phyloP scores from a whole-genome alignment of 441 rosid species.

The Theobroma grandiflorum region DNA sequence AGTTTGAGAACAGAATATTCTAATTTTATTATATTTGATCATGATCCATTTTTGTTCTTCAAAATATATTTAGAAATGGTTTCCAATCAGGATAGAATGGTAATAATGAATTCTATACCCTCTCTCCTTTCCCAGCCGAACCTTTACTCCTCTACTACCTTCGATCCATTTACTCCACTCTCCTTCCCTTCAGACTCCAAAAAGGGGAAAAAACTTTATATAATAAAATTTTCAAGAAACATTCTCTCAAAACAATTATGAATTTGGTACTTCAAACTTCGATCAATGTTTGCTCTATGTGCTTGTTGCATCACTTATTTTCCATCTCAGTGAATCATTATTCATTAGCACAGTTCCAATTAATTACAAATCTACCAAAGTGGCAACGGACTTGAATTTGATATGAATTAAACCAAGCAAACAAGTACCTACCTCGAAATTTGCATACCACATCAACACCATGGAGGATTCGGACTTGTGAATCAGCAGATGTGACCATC shows the following conservation, averaged over 20 bases:
- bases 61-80: not conserved
- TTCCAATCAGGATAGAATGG: not conserved
- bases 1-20: not conserved
- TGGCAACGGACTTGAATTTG: not conserved
- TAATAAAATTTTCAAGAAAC: not conserved
- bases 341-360: not conserved
- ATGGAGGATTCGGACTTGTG: conserved; percentile 44
- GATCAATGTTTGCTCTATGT: not conserved
- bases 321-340: not conserved
- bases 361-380: not conserved
- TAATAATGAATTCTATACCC: not conserved
- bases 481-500: conserved; percentile 57
- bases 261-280: not conserved
- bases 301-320: not conserved
- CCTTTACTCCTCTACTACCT: not conserved
- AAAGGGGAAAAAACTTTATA: not conserved
- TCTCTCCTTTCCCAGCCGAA: not conserved
- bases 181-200: not conserved
- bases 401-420: conserved; percentile 12
- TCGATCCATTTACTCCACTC: not conserved
- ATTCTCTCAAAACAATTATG: not conserved
- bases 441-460: conserved; percentile 46
- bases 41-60: not conserved
- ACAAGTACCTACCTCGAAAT: conserved; percentile 40
- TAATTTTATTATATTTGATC: not conserved